Evolutionary conservation across 768 basidiomycete genomes (phyloP).

Genomic region (Kwoniella sp.): DNA sequence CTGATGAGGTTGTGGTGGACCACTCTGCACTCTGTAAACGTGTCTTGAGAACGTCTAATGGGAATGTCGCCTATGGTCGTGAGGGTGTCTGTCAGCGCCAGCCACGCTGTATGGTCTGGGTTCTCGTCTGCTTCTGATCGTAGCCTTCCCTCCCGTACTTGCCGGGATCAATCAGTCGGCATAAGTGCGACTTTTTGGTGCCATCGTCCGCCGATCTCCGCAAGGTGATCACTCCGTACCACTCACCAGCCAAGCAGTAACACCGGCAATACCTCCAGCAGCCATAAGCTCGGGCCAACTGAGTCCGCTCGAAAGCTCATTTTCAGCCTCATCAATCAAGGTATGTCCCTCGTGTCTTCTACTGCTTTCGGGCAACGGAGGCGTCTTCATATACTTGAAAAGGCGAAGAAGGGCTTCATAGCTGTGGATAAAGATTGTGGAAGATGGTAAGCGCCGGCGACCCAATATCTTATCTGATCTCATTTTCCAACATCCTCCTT

Average conservation of each 20-base stretch:
- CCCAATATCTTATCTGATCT: too few species aligned
- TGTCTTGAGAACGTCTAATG: conserved; percentile 87
- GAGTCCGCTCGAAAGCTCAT: conserved; percentile 52
- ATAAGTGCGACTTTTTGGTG: too few species aligned
- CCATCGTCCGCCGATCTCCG: not conserved
- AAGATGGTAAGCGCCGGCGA: too few species aligned
- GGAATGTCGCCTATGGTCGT: conserved; percentile 65
- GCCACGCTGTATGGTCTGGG: too few species aligned
- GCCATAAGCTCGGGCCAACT: conserved; percentile 66
- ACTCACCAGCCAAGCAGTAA: conserved; percentile 69
- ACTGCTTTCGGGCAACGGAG: conserved; percentile 14
- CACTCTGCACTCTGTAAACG: conserved; percentile 66
- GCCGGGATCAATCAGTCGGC: too few species aligned
- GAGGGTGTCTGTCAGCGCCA: too few species aligned
- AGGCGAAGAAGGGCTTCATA: conserved; percentile 56
- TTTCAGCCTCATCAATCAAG: conserved; percentile 59
- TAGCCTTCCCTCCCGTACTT: too few species aligned
- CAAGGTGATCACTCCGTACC: not conserved
- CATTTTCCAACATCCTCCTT: too few species aligned
- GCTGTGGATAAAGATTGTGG: conserved; percentile 14
- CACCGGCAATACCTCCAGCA: conserved; percentile 75
- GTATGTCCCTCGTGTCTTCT: conserved; percentile 57
- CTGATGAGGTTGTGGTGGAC: conserved; percentile 1
- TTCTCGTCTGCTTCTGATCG: too few species aligned
- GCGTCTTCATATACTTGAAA: conserved; percentile 44